Evolutionary conservation across 106 monocot genomes (phyloP), one percentile per base, ranked within the genome.

Genomic region (Dendrobium nobile): DNA sequence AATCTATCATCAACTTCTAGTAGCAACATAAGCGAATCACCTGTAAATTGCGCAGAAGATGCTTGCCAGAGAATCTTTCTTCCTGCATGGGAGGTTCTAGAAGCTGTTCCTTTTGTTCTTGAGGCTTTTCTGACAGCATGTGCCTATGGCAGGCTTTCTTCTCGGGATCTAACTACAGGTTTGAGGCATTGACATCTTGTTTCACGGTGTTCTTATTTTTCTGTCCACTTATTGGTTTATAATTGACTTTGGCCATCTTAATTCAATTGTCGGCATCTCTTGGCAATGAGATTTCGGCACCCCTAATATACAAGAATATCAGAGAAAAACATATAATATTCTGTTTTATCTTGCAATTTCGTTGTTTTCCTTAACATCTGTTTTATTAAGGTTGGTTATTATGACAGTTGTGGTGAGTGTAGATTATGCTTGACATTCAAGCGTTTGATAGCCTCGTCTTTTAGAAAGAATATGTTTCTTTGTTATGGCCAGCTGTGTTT

Each of bases 161-260:
- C 96, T 41, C 85, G 93, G 28, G 96, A 96, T 58, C 86, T 96
- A 77, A 93, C 87, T 58, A 96, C 93, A 90, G 96, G 96, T 96
- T 77, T 31, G 54, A 19, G 33, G 22, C 37, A 41, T 24, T n/a
- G 41, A 42, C 11, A 75, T 47, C 40, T 26, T 40, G 33, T 5
- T 18, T 40, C 13, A 64, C 18, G n/a, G 4, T 56, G 9, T 56
- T 17, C 13, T 56, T 11, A 8, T 56, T 56, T 19, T 56, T 45
- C 3, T 56, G 56, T 56, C 13, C 11, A 4, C 56, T 19, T 6
- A 45, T 45, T 56, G 15, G 56, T 56, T 56, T 56, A 56, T 11
- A 56, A 56, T 56, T 56, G 56, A 56, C 15, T 56, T 56, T 16
- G 10, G 10, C 19, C 17, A 56, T 56, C 56, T 56, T 15, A 19